A percentile compares a stretch with the other conserved stretches of the same genome.
Conservation (phyloP, 2,329 filamentous ascomycete species). For the Trichoderma polysporum region DNA sequence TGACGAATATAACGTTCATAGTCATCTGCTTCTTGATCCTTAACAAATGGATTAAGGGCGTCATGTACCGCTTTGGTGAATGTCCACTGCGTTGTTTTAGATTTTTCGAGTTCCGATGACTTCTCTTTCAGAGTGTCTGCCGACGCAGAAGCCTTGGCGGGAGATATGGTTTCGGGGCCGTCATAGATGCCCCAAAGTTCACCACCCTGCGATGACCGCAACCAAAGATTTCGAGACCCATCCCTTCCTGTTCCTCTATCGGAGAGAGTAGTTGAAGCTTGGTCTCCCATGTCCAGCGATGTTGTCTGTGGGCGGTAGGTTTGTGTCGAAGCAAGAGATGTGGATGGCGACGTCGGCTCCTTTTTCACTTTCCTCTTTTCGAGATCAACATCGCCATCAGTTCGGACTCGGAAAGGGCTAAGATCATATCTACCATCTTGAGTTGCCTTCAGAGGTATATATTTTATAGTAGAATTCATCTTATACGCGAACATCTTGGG, state of each 20-base stretch:
- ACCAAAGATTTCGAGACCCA: slow-evolving; percentile 55
- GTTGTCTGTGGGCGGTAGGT: slow-evolving; percentile 20
- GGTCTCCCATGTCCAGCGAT: slow-evolving; percentile 39
- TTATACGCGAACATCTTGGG: slow-evolving; percentile 90
- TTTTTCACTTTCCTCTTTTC: slow-evolving; percentile 65
- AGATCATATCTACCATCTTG: slow-evolving; percentile 76
- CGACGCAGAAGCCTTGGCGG: slow-evolving; percentile 2
- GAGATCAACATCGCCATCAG: slow-evolving; percentile 57
- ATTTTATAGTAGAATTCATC: slow-evolving; percentile 85
- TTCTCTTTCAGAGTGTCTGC: slow-evolving; percentile 45
- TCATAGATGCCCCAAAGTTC: slow-evolving; percentile 29
- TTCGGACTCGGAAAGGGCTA: slow-evolving; percentile 83
- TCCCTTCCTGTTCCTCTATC: slow-evolving; percentile 44
- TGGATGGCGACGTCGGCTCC: slow-evolving; percentile 64
- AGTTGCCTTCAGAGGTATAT: slow-evolving; percentile 72
- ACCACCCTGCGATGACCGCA: slow-evolving; percentile 48
- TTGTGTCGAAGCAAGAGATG: slow-evolving; percentile 48
- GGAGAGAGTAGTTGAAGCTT: slow-evolving; percentile 41
- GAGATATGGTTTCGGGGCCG: not conserved
- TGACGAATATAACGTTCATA: slow-evolving; percentile 88
- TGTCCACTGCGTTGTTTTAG: slow-evolving; percentile 81
- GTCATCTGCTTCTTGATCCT: slow-evolving; percentile 73
- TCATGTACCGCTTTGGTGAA: slow-evolving; percentile 82
- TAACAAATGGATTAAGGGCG: slow-evolving; percentile 82
- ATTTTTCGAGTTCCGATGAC: slow-evolving; percentile 67